Evolutionary conservation across 177 flowering plant genomes (phyloP).

Genomic region (Vitis hybrid): DNA sequence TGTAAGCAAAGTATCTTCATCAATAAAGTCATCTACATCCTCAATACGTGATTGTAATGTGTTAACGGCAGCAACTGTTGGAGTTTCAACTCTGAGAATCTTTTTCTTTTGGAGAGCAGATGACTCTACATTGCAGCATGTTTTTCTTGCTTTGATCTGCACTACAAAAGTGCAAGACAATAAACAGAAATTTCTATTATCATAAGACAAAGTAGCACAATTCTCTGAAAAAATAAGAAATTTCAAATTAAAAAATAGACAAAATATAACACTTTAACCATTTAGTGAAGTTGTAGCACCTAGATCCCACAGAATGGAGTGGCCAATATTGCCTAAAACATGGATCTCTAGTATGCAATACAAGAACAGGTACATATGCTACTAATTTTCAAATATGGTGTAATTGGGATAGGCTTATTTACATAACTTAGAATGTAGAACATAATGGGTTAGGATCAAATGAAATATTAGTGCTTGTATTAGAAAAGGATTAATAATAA

Average conservation of each 20-base stretch:
- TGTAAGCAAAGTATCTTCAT: slow-evolving; percentile 20
- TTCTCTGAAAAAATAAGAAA: too few relatives aligned
- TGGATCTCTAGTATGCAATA: too few relatives aligned
- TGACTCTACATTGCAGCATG: slow-evolving; percentile 8
- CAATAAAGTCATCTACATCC: slow-evolving; percentile 18
- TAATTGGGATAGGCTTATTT: too few relatives aligned
- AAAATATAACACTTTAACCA: neutral
- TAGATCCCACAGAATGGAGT: neutral
- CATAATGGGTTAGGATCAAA: too few relatives aligned
- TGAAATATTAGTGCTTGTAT: too few relatives aligned
- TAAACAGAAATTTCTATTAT: neutral
- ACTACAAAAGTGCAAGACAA: slow-evolving; percentile 10
- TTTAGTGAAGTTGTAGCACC: neutral
- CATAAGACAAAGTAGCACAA: neutral
- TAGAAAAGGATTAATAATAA: too few relatives aligned
- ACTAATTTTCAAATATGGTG: too few relatives aligned
- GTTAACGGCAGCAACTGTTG: slow-evolving; percentile 13
- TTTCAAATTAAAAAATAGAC: neutral
- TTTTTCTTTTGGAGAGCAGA: slow-evolving; percentile 10
- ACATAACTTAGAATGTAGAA: too few relatives aligned
- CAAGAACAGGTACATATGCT: too few relatives aligned
- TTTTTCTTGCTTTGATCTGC: slow-evolving; percentile 26
- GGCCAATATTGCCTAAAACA: neutral
- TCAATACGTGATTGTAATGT: slow-evolving; percentile 15
- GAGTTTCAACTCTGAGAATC: slow-evolving; percentile 10